Evolutionary conservation across 2,329 filamentous ascomycete species (phyloP), one percentile per base, ranked within the genome.

Genomic region (Beauveria australis): DNA sequence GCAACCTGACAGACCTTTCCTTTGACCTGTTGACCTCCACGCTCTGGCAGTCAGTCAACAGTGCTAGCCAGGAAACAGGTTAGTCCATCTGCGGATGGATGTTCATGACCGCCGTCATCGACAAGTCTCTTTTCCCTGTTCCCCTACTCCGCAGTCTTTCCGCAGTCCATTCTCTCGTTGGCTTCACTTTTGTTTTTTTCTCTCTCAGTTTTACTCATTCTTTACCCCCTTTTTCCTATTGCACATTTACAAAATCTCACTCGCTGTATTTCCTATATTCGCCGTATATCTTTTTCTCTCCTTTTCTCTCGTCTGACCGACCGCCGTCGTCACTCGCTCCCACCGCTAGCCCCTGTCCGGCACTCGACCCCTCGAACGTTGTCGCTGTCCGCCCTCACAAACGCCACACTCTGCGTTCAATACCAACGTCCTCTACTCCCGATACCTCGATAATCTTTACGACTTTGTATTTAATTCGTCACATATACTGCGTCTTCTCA

Each of bases 291-390:
- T 19, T 41, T 12, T 4, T n/a, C 9, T 53, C 14, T 53, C 16
- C n/a, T 33, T 47, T 28, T 26, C 24, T 56, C 19, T 33, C 12
- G 5, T 22, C 18, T 9, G 26, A 3, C 18, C 22, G 6, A 30
- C 55, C 16, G 22, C 46, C 46, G 37, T 26, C 24, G 33, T 41
- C 44, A 40, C 54, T 57, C 54, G 43, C 19, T 57, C 53, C 26
- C 53, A 19, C 41, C 9, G 28, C 24, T 51, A 28, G 22, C 55
- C 55, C 55, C 46, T 51, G 46, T 51, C 55, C 24, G 37, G 33
- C 37, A 26, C 48, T 58, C 46, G 46, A 58, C 55, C 55, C 55
- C 55, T 58, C 55, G 46, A 18, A 51, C 54, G n/a, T 47, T 51
- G 22, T 9, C 54, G 22, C 41, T 30, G 54, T 41, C 33, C 33